Evolutionary conservation across 495 filamentous ascomycete genomes (phyloP), one percentile per base, ranked within the genome.

Genomic region (Tuber indicum): DNA sequence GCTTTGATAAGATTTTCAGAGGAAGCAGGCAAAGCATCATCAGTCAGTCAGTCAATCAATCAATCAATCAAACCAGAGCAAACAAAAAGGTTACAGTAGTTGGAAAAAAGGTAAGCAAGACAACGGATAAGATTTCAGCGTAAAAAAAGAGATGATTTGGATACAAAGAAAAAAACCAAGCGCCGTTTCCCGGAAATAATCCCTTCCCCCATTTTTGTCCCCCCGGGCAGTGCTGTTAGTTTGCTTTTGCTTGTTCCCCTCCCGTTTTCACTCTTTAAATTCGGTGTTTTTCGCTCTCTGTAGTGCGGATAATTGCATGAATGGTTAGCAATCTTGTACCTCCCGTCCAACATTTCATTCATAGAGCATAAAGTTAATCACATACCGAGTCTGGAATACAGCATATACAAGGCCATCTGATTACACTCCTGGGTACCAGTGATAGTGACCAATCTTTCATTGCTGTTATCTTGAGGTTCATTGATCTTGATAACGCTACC

Each of bases 401-500:
- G 90, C 95, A 99, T 97, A 85, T 98, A 99, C 72, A 99, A 87
- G 39, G 96, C 96, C 94, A 99, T 98, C 85, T 97, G 92, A 86
- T 99, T 99, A 87, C 94, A 97, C 84, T 98, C 96, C 78, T 95
- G 93, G 12, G 96, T 98, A 73, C 96, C 96, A 7, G 96, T 98
- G 81, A 99, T 97, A 12, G 96, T 99, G 43, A 99, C 96, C 73
- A 99, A 87, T 75, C 96, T 89, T 86, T 99, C 96, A 83, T 98
- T 99, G 88, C 94, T 98, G 86, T 96, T 98, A 84, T 98, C 96
- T 82, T 97, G 95, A 0, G 96, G 96, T 84, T 99, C 96, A 84
- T 99, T 99, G 87, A 99, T 99, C 89, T 99, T 99, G 84, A 99
- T 99, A 19, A 98, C 95, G 85, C 96, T 98, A 77, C 96, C 96